phyloP scores from a whole-genome alignment of 805 yeast species.

The Kodamaea lidongshanica region DNA sequence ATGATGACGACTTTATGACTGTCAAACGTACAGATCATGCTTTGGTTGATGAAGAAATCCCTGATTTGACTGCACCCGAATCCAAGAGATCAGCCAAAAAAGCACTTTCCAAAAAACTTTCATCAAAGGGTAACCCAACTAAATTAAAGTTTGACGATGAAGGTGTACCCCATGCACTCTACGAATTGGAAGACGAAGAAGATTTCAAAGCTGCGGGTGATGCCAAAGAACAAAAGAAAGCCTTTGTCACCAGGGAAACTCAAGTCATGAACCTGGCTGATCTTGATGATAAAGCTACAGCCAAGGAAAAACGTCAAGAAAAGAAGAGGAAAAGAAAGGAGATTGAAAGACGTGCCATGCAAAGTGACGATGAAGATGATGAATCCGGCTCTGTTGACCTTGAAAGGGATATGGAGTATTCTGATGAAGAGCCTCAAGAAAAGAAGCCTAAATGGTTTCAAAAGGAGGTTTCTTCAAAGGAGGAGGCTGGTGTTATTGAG shows the following conservation, averaged over 20 bases:
- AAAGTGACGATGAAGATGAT: constrained; percentile 37
- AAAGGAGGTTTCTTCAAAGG: constrained; percentile 18
- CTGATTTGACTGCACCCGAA: constrained; percentile 54
- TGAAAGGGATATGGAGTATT: constrained; percentile 40
- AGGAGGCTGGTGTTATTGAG: constrained; percentile 48
- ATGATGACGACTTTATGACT: constrained; percentile 68
- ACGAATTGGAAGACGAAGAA: constrained; percentile 85
- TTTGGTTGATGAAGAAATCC: constrained; percentile 57
- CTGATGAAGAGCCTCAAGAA: constrained; percentile 27
- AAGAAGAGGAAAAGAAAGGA: constrained; percentile 88
- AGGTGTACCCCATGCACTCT: constrained; percentile 84
- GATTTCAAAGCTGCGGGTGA: constrained; percentile 73
- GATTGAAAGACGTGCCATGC: constrained; percentile 51
- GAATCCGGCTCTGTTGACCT: constrained; percentile 36
- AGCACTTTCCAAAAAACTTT: constrained; percentile 80
- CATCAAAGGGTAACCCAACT: constrained; percentile 62
- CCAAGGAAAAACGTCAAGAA: constrained; percentile 72
- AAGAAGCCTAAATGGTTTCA: constrained; percentile 50
- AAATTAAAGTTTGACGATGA: constrained; percentile 90
- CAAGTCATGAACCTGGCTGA: constrained; percentile 68
- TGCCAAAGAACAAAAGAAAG: constrained; percentile 59
- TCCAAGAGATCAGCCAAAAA: constrained; percentile 82
- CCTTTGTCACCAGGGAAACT: constrained; percentile 61
- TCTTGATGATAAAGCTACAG: constrained; percentile 67
- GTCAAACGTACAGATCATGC: constrained; percentile 76